Percentiles rank a stretch among this genome's conserved stretches.
phyloP scores from a whole-genome alignment of 345 rosid genomes.

The Eutrema yunnanense region DNA sequence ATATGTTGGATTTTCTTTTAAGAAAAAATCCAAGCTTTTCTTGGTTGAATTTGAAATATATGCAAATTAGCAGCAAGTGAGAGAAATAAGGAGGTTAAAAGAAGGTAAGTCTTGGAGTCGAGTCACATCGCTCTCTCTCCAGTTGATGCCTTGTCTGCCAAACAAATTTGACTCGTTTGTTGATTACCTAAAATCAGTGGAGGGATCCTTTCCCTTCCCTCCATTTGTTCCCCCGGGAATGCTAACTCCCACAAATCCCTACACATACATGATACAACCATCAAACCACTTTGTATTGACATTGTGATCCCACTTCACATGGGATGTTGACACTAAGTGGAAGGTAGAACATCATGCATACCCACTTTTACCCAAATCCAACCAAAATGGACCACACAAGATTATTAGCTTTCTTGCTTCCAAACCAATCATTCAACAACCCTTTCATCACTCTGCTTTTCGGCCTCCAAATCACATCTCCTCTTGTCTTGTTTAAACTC shows the following conservation, averaged over 20 bases:
- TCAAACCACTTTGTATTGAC: neutral
- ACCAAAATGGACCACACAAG: slow-evolving; percentile 1
- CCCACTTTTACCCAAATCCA: slow-evolving; percentile 14
- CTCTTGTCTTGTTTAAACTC: neutral
- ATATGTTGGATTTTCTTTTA: neutral
- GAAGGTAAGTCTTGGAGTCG: slow-evolving; percentile 38
- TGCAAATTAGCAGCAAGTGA: neutral
- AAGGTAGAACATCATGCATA: neutral
- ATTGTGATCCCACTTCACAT: neutral
- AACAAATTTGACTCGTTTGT: neutral
- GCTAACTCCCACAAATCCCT: slow-evolving; percentile 72
- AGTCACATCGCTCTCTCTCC: slow-evolving; percentile 35
- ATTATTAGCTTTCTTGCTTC: slow-evolving; percentile 7
- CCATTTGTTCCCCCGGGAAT: slow-evolving; percentile 77
- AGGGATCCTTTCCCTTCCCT: slow-evolving; percentile 91
- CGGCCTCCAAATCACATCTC: neutral
- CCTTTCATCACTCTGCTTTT: neutral
- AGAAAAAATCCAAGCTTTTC: no score
- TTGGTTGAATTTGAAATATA: no score
- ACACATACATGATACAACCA: neutral
- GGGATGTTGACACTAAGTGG: slow-evolving; percentile 13
- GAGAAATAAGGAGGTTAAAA: slow-evolving; percentile 24
- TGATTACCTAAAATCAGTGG: slow-evolving; percentile 76
- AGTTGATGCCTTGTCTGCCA: slow-evolving; percentile 37
- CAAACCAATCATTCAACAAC: slow-evolving; percentile 7